A percentile compares a stretch with the other conserved stretches of the same genome.
Conservation (phyloP, 768 basidiomycete species). For the Exsudoporus frostii region DNA sequence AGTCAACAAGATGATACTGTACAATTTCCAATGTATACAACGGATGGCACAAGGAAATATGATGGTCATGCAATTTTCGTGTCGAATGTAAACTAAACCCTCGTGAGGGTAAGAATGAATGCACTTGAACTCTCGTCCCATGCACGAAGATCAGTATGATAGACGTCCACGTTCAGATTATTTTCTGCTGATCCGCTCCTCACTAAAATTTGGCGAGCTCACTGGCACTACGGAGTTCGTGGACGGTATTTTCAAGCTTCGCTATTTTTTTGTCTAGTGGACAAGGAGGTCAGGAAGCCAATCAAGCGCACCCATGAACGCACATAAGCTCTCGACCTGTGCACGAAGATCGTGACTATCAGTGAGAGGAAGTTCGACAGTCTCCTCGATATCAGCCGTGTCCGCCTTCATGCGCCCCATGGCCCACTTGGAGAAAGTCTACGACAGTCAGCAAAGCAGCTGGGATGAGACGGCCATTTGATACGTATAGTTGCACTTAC, state of each 20-base stretch:
- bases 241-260: not conserved
- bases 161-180: not conserved
- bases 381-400: not conserved
- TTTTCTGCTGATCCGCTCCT: not conserved
- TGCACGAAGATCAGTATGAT: not conserved
- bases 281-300: not conserved
- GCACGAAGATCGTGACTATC: constrained; percentile 1
- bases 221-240: not conserved
- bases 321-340: not conserved
- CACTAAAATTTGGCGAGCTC: not conserved
- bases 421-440: not conserved
- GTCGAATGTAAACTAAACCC: too few species aligned
- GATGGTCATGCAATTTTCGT: not conserved
- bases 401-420: too few species aligned
- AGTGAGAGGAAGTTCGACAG: not conserved
- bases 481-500: not conserved
- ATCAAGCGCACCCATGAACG: not conserved
- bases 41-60: not conserved
- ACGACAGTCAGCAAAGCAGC: not conserved
- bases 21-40: too few species aligned
- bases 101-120: too few species aligned
- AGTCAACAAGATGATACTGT: too few species aligned
- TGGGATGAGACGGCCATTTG: not conserved
- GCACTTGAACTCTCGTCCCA: not conserved
- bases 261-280: constrained; percentile 1